These are phyloP conservation scores for Pterocarpus macrocarpus DNA, from an alignment of 306 rosid species.

Conservation along the genomic window DNA sequence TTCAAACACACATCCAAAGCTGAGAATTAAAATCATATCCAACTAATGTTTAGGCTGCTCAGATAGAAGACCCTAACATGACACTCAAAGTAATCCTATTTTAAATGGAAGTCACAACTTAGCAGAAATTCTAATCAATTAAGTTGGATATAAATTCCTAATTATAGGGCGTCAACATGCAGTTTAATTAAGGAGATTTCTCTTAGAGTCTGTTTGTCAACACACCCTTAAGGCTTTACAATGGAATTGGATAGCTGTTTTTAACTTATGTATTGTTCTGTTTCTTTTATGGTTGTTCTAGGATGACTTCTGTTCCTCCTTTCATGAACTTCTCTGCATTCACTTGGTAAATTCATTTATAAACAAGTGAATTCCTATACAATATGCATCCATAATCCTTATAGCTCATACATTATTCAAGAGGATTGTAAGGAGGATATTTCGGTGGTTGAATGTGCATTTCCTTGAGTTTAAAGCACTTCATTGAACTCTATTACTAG, in stretches of 20 bases:
- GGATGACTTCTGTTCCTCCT: too few relatives aligned
- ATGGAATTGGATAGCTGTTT: background rate
- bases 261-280: background rate
- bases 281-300: background rate
- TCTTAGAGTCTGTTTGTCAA: too few relatives aligned
- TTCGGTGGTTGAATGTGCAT: too few relatives aligned
- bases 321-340: too few relatives aligned
- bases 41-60: background rate
- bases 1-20: background rate
- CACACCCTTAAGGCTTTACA: too few relatives aligned
- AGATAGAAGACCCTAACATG: background rate
- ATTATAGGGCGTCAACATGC: background rate
- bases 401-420: too few relatives aligned
- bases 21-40: background rate
- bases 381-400: too few relatives aligned
- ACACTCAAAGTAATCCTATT: background rate
- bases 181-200: too few relatives aligned
- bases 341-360: too few relatives aligned
- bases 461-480: background rate
- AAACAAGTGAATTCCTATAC: too few relatives aligned
- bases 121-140: background rate
- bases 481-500: background rate
- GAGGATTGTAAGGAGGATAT: too few relatives aligned
- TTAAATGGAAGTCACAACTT: background rate
- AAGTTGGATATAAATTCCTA: constrained; percentile 11